These are phyloP conservation scores for Chaetomiaceae sp. DNA, from an alignment of 2,329 filamentous ascomycete species.

Conservation along the genomic window DNA sequence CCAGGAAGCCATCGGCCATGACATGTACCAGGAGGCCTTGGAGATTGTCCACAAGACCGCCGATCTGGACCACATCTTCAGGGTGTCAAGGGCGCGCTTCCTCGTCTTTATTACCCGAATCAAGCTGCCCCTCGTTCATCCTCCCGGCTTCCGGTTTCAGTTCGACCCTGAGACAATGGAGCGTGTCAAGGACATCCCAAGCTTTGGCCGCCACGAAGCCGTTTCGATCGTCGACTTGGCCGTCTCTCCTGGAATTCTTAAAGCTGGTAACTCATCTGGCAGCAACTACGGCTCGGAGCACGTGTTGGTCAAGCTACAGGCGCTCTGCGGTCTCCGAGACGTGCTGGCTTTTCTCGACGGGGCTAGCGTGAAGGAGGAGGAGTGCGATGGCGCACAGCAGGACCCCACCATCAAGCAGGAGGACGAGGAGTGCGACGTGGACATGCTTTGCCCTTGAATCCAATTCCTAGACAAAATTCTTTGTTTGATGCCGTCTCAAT, in stretches of 20 bases:
- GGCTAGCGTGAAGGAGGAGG: neutral
- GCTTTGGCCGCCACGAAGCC: neutral
- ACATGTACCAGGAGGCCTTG: neutral
- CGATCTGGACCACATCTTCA: constrained; percentile 10
- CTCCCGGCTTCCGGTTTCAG: constrained; percentile 1
- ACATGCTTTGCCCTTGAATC: no score
- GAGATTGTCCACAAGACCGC: constrained; percentile 2
- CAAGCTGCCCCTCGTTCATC: neutral
- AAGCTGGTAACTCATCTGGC: constrained; percentile 14
- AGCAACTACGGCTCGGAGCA: constrained; percentile 5
- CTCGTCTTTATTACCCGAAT: constrained; percentile 12
- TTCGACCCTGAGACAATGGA: constrained; percentile 17
- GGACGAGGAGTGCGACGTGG: neutral
- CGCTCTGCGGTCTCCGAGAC: neutral
- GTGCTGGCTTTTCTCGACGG: neutral
- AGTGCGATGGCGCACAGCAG: no score
- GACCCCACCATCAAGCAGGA: neutral
- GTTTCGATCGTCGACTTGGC: constrained; percentile 3
- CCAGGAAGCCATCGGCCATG: neutral
- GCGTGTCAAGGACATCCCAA: neutral
- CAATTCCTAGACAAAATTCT: no score
- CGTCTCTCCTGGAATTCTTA: constrained; percentile 15
- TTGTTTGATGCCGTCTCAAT: no score
- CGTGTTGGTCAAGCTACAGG: constrained; percentile 16
- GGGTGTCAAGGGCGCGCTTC: constrained; percentile 11